Evolutionary conservation across 257 asterid species (phyloP).

Genomic region (Primulina huaijiensis): DNA sequence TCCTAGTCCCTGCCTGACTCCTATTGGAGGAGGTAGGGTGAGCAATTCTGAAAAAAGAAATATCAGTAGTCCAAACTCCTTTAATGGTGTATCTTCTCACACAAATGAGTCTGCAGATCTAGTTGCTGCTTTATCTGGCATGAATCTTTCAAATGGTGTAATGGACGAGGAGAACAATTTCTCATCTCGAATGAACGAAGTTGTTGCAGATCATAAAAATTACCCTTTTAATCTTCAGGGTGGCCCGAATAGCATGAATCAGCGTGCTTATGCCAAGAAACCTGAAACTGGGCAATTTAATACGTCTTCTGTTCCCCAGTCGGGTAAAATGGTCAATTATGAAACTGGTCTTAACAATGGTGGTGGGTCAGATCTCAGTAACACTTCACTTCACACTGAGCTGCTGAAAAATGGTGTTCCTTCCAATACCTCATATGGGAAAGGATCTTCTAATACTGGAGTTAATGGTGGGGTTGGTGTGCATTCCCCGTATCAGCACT

Average conservation of each 20-base stretch:
- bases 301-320: not conserved
- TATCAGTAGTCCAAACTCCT: conserved; percentile 27
- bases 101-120: conserved; percentile 46
- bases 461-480: conserved; percentile 39
- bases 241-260: conserved; percentile 34
- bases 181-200: conserved; percentile 35
- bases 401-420: not conserved
- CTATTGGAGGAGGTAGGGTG: conserved; percentile 43
- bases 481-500: conserved; percentile 46
- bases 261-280: conserved; percentile 31
- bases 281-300: conserved; percentile 32
- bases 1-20: conserved; percentile 61
- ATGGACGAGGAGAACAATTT: conserved; percentile 43
- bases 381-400: not conserved
- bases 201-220: conserved; percentile 30
- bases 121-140: conserved; percentile 57
- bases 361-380: not conserved
- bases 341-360: not conserved
- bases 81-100: conserved; percentile 34
- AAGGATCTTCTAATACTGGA: conserved; percentile 43
- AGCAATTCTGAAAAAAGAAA: conserved; percentile 40
- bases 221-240: conserved; percentile 37
- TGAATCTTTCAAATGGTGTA: conserved; percentile 50
- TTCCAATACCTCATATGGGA: conserved; percentile 20
- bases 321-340: not conserved